Evolutionary conservation across 2,329 filamentous ascomycete genomes (phyloP).

Genomic region (Paracoccidioides brasiliensis): DNA sequence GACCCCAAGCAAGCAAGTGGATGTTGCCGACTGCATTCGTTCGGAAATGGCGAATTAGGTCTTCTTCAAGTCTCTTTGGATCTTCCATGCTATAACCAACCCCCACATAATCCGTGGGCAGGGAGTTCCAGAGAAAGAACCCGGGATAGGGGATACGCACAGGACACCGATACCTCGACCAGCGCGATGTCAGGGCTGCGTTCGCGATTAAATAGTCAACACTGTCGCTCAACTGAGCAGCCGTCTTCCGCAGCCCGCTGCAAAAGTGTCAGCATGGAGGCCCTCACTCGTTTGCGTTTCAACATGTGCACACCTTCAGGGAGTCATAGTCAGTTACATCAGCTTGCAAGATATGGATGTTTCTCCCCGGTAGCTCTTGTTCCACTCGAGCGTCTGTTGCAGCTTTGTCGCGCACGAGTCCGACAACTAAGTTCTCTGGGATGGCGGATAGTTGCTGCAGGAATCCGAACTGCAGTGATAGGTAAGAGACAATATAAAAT

Average conservation of each 20-base stretch:
- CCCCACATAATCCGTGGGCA: neutral
- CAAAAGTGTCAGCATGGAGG: too few species aligned
- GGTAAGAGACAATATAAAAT: neutral
- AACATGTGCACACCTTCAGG: conserved; percentile 21
- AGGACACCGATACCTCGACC: conserved; percentile 25
- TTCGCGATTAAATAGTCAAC: conserved; percentile 44
- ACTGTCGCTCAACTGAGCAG: conserved; percentile 22
- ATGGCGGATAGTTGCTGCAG: conserved; percentile 35
- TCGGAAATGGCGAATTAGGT: conserved; percentile 24
- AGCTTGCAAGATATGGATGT: conserved; percentile 36
- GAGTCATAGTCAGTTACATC: conserved; percentile 32
- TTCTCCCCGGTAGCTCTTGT: conserved; percentile 24
- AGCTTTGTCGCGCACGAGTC: conserved; percentile 37
- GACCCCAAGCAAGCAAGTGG: conserved; percentile 41
- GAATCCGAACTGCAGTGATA: conserved; percentile 35
- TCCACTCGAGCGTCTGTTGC: conserved; percentile 33
- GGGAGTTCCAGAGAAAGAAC: neutral
- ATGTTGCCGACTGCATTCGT: conserved; percentile 42
- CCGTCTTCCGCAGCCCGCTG: conserved; percentile 12
- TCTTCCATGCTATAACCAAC: conserved; percentile 16
- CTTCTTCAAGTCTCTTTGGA: conserved; percentile 24
- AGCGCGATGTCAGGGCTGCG: conserved; percentile 26
- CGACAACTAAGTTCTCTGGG: conserved; percentile 34
- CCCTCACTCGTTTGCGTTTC: neutral
- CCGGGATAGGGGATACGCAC: conserved; percentile 20